A percentile compares a stretch with the other conserved stretches of the same genome.
phyloP scores from a whole-genome alignment of 306 rosid species.

The Cucumis hystrix region DNA sequence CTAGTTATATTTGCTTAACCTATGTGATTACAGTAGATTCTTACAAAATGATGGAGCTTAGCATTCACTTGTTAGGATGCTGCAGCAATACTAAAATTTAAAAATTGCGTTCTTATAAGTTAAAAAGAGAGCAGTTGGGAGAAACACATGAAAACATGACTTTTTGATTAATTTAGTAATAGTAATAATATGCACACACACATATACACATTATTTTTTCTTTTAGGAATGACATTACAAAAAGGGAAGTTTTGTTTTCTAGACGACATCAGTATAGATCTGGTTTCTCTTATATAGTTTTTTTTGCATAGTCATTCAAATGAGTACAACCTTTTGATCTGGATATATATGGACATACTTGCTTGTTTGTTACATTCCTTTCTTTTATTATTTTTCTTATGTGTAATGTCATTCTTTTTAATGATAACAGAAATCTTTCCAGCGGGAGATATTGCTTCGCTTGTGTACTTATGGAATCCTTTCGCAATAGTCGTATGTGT shows the following conservation, averaged over 20 bases:
- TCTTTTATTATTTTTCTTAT: slow-evolving; percentile 6
- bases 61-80: background rate
- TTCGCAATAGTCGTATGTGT: slow-evolving; percentile 41
- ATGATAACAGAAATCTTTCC: slow-evolving; percentile 25
- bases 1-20: background rate
- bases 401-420: background rate
- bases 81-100: background rate
- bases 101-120: background rate
- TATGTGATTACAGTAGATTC: background rate
- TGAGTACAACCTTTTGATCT: background rate
- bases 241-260: background rate
- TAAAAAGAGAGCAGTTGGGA: background rate
- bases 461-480: slow-evolving; percentile 47
- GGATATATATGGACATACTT: background rate
- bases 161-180: background rate
- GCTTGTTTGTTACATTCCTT: background rate
- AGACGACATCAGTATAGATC: background rate
- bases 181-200: background rate
- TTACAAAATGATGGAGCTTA: background rate
- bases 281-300: background rate
- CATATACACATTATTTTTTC: too few species aligned
- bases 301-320: background rate
- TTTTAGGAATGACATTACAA: background rate
- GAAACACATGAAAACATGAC: background rate
- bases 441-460: slow-evolving; percentile 43